These are phyloP conservation scores for Penicillium fuscoglaucum DNA, from an alignment of 2,329 filamentous ascomycete genomes.

Conservation along the genomic window DNA sequence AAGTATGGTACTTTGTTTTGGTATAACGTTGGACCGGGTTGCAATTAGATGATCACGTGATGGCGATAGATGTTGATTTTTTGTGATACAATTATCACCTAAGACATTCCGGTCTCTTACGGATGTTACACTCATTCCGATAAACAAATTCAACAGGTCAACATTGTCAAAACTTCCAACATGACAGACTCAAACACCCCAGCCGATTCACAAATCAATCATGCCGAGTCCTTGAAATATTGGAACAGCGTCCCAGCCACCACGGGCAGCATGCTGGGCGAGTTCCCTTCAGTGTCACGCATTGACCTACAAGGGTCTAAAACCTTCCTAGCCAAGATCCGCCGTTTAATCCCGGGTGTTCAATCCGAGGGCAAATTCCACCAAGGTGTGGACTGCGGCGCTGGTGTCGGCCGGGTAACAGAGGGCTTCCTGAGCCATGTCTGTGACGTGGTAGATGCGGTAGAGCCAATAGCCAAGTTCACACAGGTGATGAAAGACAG, in stretches of 20 bases:
- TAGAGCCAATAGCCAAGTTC: conserved; percentile 84
- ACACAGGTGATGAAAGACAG: conserved; percentile 58
- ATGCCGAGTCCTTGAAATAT: conserved; percentile 40
- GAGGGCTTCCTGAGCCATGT: conserved; percentile 71
- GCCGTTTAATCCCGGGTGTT: conserved; percentile 34
- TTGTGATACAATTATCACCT: not conserved
- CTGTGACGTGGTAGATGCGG: conserved; percentile 72
- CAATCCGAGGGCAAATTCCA: conserved; percentile 15
- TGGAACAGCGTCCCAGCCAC: conserved; percentile 41
- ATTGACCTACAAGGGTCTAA: conserved; percentile 71
- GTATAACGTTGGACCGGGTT: too few species aligned
- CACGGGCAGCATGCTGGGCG: conserved; percentile 58
- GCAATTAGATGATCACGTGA: not conserved
- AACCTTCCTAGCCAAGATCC: conserved; percentile 68
- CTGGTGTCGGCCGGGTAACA: conserved; percentile 80
- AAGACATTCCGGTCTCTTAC: not conserved
- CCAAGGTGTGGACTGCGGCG: conserved; percentile 60
- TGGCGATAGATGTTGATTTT: not conserved
- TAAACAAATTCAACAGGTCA: not conserved
- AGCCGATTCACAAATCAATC: conserved; percentile 32
- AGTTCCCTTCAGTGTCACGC: conserved; percentile 66
- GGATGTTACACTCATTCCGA: not conserved
- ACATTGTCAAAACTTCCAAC: not conserved
- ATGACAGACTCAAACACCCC: conserved; percentile 4
- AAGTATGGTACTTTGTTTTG: too few species aligned